Base-by-base conservation (phyloP, 2,329 filamentous ascomycete genomes). In the Diaporthe sp. region DNA sequence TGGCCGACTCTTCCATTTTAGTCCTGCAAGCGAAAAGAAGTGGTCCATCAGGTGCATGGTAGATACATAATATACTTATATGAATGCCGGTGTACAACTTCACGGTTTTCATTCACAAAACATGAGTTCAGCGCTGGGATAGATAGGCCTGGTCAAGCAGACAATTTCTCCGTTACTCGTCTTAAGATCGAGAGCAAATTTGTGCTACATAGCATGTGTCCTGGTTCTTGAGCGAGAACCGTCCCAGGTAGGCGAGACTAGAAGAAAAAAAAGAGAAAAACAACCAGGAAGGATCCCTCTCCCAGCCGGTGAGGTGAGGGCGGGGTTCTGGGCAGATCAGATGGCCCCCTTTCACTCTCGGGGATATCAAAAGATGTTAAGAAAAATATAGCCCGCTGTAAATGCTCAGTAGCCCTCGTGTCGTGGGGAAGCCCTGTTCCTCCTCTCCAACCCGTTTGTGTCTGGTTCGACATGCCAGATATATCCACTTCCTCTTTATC, bases 351-450 rank as follows among this genome's bases (percentile, higher is more conserved):
- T 61, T 61, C 58, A 71, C 56, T 44, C 69, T 71, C 44, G n/a
- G 58, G 69, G 69, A 71, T 71, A 71, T 71, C 69, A 71, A 71
- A 63, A 63, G 47, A 71, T 39, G 42, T n/a, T 8, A 47, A 39
- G n/a, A n/a, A 53, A 59, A 70, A 63, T 42, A 70, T 30, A 70
- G 63, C 58, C 61, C 71, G 71, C 71, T 73, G 71, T 70, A 69
- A 69, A 73, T 73, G 61, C 71, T 47, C 71, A 73, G 71, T 50
- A 59, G 51, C 51, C 61, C 61, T 59, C 44, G 37, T 35, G 39
- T 42, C 19, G 27, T 69, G n/a, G 44, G 63, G 63, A 51, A 69
- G 32, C 42, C 61, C 63, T 61, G 61, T 42, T 22, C 61, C 37
- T 53, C 61, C 35, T 39, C 30, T 22, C 53, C 37, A 27, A 27